Evolutionary conservation across 306 rosid species (phyloP), one percentile per base, ranked within the genome.

Genomic region (Quillaja saponaria): DNA sequence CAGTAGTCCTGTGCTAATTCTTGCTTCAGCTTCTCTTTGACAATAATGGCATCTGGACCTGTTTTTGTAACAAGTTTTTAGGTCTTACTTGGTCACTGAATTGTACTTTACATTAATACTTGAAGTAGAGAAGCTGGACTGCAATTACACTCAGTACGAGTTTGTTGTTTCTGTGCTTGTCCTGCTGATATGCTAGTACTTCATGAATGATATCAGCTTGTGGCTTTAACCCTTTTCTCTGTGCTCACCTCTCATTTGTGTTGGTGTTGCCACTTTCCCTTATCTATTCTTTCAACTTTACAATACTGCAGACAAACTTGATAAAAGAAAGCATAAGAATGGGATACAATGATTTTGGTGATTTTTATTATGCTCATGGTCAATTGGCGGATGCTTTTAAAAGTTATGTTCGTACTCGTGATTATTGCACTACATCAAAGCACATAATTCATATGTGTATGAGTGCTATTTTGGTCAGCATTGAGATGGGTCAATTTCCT

Each of bases 301-400:
- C 49, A 10, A 40, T 56, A 78, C 10, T 66, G 74, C 90, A 94
- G 99, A 94, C 99, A 51, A 94, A 94, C 80, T 84, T 94, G 80
- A 94, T 94, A 58, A 94, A 90, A 73, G 99, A 94, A 87, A 94
- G 97, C 78, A 90, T 94, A 72, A 75, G 99, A 78, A 94, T 94
- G 99, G 99, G 99, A 44, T 94, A 80, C 82, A 94, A 94, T 73
- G 99, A 94, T 74, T 90, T 94, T 80, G 99, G 97, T 64, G 99
- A 94, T 75, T 94, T 89, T 67, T 82, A 77, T 71, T 94, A 87
- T 80, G 74, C 96, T 63, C 97, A 87, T 21, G 99, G 99, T 73
- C 84, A 82, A 21, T 73, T 94, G 52, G 95, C 86, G 51, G 99
- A 94, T 34, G 97, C 99, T 20, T 94, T 94, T 64, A 94, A 94